These are phyloP conservation scores for Leccinum pallidistipes DNA, from an alignment of 1,284 basidiomycete genomes.

Conservation along the genomic window DNA sequence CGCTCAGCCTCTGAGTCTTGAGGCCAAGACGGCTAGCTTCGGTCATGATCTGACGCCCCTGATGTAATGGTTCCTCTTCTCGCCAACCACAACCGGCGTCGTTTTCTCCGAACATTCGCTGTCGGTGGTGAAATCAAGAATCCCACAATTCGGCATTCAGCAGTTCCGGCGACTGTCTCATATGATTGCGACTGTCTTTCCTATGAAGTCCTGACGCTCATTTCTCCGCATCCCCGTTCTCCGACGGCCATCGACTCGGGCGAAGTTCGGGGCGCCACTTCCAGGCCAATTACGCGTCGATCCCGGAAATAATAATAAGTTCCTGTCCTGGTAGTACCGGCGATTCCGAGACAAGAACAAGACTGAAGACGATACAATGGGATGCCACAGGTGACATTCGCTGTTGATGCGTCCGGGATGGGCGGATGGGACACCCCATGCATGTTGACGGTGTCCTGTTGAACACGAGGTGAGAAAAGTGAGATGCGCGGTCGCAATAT, in stretches of 20 bases:
- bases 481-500: not conserved
- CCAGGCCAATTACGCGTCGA: not conserved
- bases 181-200: not conserved
- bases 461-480: not conserved
- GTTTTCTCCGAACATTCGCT: slow-evolving; percentile 8
- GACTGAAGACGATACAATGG: not conserved
- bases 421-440: no score
- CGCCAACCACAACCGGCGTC: slow-evolving; percentile 7
- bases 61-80: not conserved
- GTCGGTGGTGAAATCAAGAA: slow-evolving; percentile 3
- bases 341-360: not conserved
- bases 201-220: not conserved
- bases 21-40: not conserved
- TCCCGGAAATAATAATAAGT: slow-evolving; percentile 1
- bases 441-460: not conserved
- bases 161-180: slow-evolving; percentile 10
- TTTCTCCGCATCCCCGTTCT: not conserved
- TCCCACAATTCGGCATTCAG: slow-evolving; percentile 9
- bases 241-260: not conserved
- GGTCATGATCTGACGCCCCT: not conserved
- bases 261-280: not conserved
- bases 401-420: not conserved
- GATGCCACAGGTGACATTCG: slow-evolving; percentile 1
- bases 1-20: not conserved
- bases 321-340: not conserved